Evolutionary conservation across 108 stramenopile species (phyloP).

Genomic region (Skeletonema grethae): DNA sequence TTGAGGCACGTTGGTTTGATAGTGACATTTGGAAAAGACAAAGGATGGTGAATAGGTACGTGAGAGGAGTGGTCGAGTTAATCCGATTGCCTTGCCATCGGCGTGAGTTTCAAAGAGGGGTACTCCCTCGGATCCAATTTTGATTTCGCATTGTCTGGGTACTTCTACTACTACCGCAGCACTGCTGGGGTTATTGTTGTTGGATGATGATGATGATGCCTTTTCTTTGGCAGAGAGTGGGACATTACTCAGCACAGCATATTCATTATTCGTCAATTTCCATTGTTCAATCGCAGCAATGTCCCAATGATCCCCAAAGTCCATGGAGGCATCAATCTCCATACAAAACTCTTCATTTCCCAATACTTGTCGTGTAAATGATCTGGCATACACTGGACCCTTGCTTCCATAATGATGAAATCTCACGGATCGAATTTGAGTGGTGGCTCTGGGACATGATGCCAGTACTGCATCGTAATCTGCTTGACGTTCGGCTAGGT

Average conservation of each 20-base stretch:
- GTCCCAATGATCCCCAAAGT: constrained; percentile 90
- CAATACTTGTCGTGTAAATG: constrained; percentile 73
- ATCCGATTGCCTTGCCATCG: constrained; percentile 72
- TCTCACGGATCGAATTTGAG: constrained; percentile 65
- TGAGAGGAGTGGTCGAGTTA: constrained; percentile 71
- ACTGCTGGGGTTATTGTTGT: too few species aligned
- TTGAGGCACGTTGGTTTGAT: constrained; percentile 90
- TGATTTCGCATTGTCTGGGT: constrained; percentile 65
- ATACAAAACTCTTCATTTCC: constrained; percentile 98
- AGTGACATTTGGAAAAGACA: constrained; percentile 92
- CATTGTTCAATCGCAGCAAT: constrained; percentile 67
- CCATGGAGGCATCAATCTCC: constrained; percentile 93
- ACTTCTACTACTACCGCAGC: too few species aligned
- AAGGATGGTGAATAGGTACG: constrained; percentile 89
- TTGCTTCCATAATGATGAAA: constrained; percentile 67
- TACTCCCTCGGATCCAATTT: constrained; percentile 62
- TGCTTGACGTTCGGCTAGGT: constrained; percentile 38
- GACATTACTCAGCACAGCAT: constrained; percentile 87
- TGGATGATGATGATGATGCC: too few species aligned
- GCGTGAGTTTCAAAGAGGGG: constrained; percentile 64
- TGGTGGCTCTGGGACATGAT: constrained; percentile 28
- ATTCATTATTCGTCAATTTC: constrained; percentile 87
- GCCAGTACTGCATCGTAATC: constrained; percentile 23
- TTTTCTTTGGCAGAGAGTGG: constrained; percentile 66
- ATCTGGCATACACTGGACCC: constrained; percentile 81